Conservation (phyloP, 2,329 filamentous ascomycete genomes). For the Alternaria sp. region DNA sequence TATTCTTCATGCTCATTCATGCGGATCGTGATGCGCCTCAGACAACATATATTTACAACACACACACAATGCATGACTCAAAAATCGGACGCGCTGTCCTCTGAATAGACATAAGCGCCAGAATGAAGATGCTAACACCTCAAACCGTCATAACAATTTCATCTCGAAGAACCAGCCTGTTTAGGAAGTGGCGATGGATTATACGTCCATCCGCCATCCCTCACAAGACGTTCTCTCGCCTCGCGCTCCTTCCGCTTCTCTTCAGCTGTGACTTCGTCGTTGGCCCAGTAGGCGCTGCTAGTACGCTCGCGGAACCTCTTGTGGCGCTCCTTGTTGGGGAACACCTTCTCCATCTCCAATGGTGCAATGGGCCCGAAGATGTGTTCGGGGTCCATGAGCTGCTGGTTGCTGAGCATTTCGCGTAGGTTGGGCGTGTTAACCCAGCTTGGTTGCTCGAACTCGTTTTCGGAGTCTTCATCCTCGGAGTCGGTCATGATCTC, state of each 20-base stretch:
- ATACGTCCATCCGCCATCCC: conserved; percentile 80
- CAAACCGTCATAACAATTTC: background rate
- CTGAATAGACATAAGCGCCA: background rate
- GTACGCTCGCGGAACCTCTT: conserved; percentile 91
- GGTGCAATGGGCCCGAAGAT: conserved; percentile 91
- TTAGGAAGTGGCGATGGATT: conserved; percentile 45
- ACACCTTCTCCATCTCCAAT: conserved; percentile 95
- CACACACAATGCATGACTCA: background rate
- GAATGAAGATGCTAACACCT: background rate
- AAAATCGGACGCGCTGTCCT: no score
- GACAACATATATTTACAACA: background rate
- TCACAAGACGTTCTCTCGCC: conserved; percentile 78
- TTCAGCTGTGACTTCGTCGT: conserved; percentile 85
- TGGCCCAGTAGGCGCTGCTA: conserved; percentile 93
- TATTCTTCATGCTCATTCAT: conserved; percentile 1
- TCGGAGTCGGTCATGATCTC: conserved; percentile 97
- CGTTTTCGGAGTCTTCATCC: conserved; percentile 76
- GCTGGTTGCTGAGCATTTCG: conserved; percentile 78
- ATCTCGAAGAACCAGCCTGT: conserved; percentile 26
- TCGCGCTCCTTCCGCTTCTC: conserved; percentile 84
- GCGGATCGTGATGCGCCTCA: conserved; percentile 1
- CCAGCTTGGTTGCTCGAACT: conserved; percentile 79
- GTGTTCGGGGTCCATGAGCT: conserved; percentile 81
- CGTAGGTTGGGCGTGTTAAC: conserved; percentile 86
- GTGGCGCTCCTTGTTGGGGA: conserved; percentile 77